A percentile compares a stretch with the other conserved stretches of the same genome.
Evolutionary conservation across 2,329 filamentous ascomycete species (phyloP).

Genomic region (Ampelomyces quisqualis): DNA sequence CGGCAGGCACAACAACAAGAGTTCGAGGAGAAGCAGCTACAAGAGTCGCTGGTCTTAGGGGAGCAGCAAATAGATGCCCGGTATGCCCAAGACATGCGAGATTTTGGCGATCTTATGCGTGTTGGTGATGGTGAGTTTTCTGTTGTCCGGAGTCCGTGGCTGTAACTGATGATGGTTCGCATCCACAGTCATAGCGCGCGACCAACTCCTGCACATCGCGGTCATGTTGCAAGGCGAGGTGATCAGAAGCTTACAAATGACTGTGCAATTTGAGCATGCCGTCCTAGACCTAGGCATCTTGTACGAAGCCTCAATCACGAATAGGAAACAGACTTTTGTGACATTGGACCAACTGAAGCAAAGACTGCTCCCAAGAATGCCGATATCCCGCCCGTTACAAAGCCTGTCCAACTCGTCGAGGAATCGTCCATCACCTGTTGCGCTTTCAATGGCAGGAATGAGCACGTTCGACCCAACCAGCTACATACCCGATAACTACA

Average conservation of each 20-base stretch:
- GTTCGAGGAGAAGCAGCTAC: constrained; percentile 43
- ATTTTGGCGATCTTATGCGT: constrained; percentile 40
- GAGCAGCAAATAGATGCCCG: constrained; percentile 39
- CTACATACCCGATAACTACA: constrained; percentile 1
- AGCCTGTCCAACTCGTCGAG: constrained; percentile 1
- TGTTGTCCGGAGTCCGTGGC: constrained; percentile 13
- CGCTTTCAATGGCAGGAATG: constrained; percentile 21
- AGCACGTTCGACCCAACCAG: not conserved
- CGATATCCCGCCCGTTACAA: constrained; percentile 21
- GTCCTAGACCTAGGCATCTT: constrained; percentile 34
- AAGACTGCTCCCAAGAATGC: constrained; percentile 31
- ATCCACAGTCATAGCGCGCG: constrained; percentile 37
- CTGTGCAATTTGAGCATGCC: constrained; percentile 32
- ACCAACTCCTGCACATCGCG: constrained; percentile 42
- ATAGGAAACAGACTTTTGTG: constrained; percentile 35
- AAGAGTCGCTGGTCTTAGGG: constrained; percentile 42
- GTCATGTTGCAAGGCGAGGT: constrained; percentile 46
- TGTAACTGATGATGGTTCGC: constrained; percentile 1
- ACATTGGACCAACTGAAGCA: constrained; percentile 43
- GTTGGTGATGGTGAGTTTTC: constrained; percentile 43
- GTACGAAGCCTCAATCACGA: constrained; percentile 42
- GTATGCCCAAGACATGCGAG: constrained; percentile 37
- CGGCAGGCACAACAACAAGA: constrained; percentile 28
- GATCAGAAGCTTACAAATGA: constrained; percentile 43
- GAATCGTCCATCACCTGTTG: constrained; percentile 11